Base-by-base conservation (phyloP, 2,329 filamentous ascomycete genomes). In the Alternaria novae-zelandiae region DNA sequence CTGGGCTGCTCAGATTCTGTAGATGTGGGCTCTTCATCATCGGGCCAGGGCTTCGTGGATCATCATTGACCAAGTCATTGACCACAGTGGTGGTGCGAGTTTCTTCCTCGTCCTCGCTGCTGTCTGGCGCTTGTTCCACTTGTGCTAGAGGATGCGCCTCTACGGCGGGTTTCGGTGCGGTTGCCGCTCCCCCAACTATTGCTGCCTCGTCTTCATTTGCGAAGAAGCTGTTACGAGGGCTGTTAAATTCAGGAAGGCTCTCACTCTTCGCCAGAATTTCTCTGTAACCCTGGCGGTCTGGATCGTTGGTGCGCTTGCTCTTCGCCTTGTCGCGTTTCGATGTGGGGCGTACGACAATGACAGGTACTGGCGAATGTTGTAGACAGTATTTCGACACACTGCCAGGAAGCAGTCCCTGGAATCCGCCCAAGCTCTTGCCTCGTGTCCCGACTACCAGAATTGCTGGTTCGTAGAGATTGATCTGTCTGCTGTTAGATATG, bases 301-400 rank as follows among this genome's bases (percentile, higher is more conserved):
- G 90, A 71, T 97, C 93, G 57, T 91, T 89, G 54, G 89, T 87
- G 28, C 94, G 89, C 83, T 97, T 97, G 63, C 87, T 86, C 81
- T 96, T 96, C 83, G 96, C 96, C 82, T 96, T 96, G 75, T 92
- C 88, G 20, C 94, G 90, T 82, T 96, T 96, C 65, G 92, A 91
- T 30, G 91, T 91, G 36, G 94, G 94, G 5, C 94, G 88, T 10
- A 97, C 94, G 30, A 97, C 94, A 28, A 97, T 94, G 8, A 97
- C 94, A 1, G 94, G 94, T 2, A 97, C 92, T 0, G 94, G 94
- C 2, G 92, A 97, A 78, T 97, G 94, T 77, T 97, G 94, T 12
- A 97, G 86, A 74, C 94, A 97, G 81, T 97, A 97, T 77, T 97
- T 97, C 25, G 93, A 96, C 47, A 97, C 94, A 0, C 92, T 96